Percentiles rank a stretch among this genome's conserved stretches.
These are phyloP conservation scores for Lithospermum erythrorhizon DNA, from an alignment of 257 asterid genomes.

Conservation along the genomic window DNA sequence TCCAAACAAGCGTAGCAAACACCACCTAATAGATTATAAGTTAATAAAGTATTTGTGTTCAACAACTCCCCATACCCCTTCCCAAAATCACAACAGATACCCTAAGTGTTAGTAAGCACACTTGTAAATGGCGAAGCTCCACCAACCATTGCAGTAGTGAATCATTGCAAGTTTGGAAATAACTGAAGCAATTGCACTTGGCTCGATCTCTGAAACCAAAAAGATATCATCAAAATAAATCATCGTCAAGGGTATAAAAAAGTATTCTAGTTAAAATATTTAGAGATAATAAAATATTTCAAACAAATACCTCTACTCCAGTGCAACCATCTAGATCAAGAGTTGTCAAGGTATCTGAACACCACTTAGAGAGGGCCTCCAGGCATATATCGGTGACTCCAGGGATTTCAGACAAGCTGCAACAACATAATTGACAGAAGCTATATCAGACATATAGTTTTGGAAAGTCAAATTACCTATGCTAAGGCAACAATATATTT, in stretches of 20 bases:
- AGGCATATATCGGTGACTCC: constrained; percentile 81
- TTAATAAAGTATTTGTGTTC: too few species aligned
- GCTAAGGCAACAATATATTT: neutral
- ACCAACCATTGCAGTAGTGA: constrained; percentile 18
- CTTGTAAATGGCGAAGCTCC: too few species aligned
- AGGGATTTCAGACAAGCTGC: constrained; percentile 90
- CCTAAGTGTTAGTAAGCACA: too few species aligned
- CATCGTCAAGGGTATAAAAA: neutral
- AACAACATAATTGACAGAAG: constrained; percentile 3
- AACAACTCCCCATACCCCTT: too few species aligned
- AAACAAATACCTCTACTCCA: constrained; percentile 53
- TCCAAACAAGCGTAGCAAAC: too few species aligned
- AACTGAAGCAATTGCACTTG: constrained; percentile 56
- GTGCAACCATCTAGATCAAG: constrained; percentile 89
- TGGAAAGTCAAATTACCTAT: neutral
- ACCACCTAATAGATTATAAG: too few species aligned
- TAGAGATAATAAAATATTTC: neutral
- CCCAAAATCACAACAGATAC: too few species aligned
- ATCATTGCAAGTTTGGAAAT: constrained; percentile 72
- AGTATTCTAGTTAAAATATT: neutral
- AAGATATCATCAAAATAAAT: neutral
- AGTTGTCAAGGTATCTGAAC: constrained; percentile 57
- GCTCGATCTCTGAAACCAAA: constrained; percentile 36
- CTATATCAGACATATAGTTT: neutral
- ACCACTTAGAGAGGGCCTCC: constrained; percentile 53